Percentiles rank a stretch among this genome's conserved stretches.
Evolutionary conservation across 306 rosid species (phyloP).

Genomic region (Hippophae tibetana): DNA sequence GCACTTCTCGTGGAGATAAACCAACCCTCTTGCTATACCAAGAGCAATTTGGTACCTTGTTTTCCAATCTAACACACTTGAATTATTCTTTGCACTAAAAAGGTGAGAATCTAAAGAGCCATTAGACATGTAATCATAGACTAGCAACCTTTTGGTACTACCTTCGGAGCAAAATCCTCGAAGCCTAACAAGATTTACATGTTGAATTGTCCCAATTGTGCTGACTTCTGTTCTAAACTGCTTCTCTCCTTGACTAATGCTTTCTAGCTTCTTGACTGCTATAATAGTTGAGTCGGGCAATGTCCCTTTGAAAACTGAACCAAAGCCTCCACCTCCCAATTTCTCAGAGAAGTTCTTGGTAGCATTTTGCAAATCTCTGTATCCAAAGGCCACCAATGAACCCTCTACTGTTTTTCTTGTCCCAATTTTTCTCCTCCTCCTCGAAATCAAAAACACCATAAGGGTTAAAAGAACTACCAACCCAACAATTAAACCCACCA

Average conservation of each 20-base stretch:
- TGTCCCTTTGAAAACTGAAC: conserved; percentile 66
- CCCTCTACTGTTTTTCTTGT: not conserved
- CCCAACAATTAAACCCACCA: conserved; percentile 19
- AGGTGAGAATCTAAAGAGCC: conserved; percentile 54
- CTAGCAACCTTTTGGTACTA: conserved; percentile 34
- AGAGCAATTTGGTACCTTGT: conserved; percentile 64
- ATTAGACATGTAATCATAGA: conserved; percentile 69
- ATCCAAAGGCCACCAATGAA: conserved; percentile 30
- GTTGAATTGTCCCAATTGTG: conserved; percentile 74
- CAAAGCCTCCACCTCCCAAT: conserved; percentile 65
- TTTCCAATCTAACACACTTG: conserved; percentile 46
- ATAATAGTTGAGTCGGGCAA: conserved; percentile 50
- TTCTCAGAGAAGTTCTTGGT: conserved; percentile 14
- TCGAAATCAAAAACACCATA: conserved; percentile 16
- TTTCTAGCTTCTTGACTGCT: conserved; percentile 79
- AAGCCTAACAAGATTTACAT: conserved; percentile 70
- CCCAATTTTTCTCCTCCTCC: conserved; percentile 22
- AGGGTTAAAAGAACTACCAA: conserved; percentile 19
- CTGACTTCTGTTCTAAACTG: conserved; percentile 77
- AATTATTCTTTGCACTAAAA: conserved; percentile 20
- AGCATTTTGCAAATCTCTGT: conserved; percentile 39
- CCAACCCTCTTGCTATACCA: conserved; percentile 69
- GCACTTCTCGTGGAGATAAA: conserved; percentile 76
- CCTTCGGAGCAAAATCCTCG: conserved; percentile 85
- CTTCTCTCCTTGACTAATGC: conserved; percentile 81